Evolutionary conservation across 2,329 filamentous ascomycete genomes (phyloP), one percentile per base, ranked within the genome.

Genomic region (Neopestalotiopsis sp.): DNA sequence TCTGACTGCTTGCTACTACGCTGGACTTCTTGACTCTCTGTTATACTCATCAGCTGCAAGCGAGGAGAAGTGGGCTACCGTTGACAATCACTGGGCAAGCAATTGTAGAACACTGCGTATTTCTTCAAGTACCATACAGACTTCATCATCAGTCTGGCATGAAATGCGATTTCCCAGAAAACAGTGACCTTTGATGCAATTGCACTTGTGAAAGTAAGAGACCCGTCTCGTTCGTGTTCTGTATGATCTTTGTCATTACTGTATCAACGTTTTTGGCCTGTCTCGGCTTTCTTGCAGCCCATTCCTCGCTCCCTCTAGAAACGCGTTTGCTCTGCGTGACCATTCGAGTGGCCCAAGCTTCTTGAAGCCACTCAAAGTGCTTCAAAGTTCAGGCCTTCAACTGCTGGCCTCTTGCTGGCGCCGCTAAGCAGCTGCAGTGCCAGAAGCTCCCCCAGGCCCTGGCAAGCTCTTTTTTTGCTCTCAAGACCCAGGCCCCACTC

Each of bases 131-230:
- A n/a, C 17, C 17, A 30, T 4, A 30, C 17, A 60, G 57, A 10
- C 57, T 30, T 6, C 57, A 28, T n/a, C 57, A 60, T 60, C 57
- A 60, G 32, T 60, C 28, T 30, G 28, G 32, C 24, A 30, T 28
- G n/a, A 60, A 60, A 30, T 34, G 12, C 28, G 24, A 14, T 60
- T 24, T 4, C 30, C 24, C 57, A 28, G 4, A 24, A 10, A 34
- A 60, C 56, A 60, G 57, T 60, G 28, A 60, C 45, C 14, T 17
- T 52, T 60, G 57, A 60, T 60, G 57, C 57, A 60, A 34, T 3
- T 60, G 57, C 24, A 24, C 30, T 10, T 9, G 45, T 20, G 17
- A 52, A 52, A 7, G 9, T 7, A 52, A 10, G 6, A 10, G 24
- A 20, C 45, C 45, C 45, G 10, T n/a, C 17, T 24, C 45, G n/a